Evolutionary conservation across 345 rosid genomes (phyloP).

Genomic region (Toxicodendron radicans): DNA sequence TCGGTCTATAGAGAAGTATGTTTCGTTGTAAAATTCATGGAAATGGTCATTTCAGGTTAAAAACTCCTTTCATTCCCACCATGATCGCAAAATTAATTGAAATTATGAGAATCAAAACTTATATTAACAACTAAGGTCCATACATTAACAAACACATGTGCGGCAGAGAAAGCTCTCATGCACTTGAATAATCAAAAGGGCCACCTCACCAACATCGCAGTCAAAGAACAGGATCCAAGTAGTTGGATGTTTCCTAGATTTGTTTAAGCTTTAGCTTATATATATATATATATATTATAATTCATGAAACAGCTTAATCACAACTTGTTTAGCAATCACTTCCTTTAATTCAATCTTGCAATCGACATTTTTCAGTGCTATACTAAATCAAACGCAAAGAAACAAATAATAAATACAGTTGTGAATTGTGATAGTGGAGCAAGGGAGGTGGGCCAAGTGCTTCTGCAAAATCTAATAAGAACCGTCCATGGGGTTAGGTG

Average conservation of each 20-base stretch:
- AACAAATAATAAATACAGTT: too few species aligned
- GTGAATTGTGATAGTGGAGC: not conserved
- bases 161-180: slow-evolving; percentile 3
- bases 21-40: too few species aligned
- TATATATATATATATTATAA: too few species aligned
- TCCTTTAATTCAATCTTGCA: not conserved
- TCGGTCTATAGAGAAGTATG: too few species aligned
- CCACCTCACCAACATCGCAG: not conserved
- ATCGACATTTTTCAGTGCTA: not conserved
- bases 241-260: not conserved
- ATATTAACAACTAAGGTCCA: not conserved
- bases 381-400: not conserved
- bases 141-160: slow-evolving; percentile 14
- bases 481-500: slow-evolving; percentile 32
- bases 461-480: slow-evolving; percentile 13
- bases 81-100: too few species aligned
- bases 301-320: not conserved
- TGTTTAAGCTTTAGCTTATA: not conserved
- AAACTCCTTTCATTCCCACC: too few species aligned
- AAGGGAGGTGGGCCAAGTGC: slow-evolving; percentile 11
- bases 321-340: not conserved
- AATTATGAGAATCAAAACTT: not conserved
- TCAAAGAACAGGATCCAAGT: not conserved
- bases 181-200: not conserved
- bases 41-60: too few species aligned